Evolutionary conservation across 2,329 filamentous ascomycete genomes (phyloP).

Genomic region (Paecilomyces niveus): DNA sequence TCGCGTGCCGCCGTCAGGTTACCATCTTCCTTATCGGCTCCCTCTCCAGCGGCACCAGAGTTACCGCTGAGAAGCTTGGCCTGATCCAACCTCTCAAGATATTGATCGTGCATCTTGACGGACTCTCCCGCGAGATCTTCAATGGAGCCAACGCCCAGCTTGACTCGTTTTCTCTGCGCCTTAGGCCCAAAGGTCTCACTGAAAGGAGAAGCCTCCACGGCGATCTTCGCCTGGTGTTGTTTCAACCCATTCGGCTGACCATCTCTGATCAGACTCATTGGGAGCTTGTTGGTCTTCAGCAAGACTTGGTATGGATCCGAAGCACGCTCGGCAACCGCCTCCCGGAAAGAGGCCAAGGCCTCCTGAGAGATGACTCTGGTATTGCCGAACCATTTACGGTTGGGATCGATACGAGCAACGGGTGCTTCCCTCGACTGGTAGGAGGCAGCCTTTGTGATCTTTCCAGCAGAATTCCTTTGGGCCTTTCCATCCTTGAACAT

Average conservation of each 20-base stretch:
- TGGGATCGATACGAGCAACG: conserved; percentile 82
- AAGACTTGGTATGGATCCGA: conserved; percentile 88
- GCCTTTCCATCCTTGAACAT: conserved; percentile 85
- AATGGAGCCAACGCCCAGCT: conserved; percentile 75
- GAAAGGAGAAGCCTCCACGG: conserved; percentile 81
- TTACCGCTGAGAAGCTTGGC: conserved; percentile 67
- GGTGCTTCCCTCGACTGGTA: conserved; percentile 80
- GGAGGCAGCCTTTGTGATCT: conserved; percentile 74
- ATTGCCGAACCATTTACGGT: conserved; percentile 97
- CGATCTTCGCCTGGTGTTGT: conserved; percentile 89
- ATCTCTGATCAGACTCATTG: conserved; percentile 88
- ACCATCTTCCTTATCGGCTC: conserved; percentile 35
- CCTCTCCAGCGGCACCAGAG: conserved; percentile 50
- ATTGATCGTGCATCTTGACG: conserved; percentile 71
- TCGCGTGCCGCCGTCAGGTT: conserved; percentile 61
- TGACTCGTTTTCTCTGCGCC: conserved; percentile 84
- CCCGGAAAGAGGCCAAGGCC: conserved; percentile 76
- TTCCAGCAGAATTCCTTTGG: conserved; percentile 71
- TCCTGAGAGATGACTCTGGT: conserved; percentile 87
- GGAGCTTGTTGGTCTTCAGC: conserved; percentile 95
- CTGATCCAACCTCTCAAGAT: conserved; percentile 73
- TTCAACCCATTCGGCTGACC: conserved; percentile 75
- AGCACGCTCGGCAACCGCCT: conserved; percentile 84
- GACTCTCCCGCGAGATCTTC: conserved; percentile 75
- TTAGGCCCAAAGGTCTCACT: conserved; percentile 88